These are phyloP conservation scores for Mucor circinelloides DNA, from an alignment of 371 early-diverging fungal species.

Conservation along the genomic window DNA sequence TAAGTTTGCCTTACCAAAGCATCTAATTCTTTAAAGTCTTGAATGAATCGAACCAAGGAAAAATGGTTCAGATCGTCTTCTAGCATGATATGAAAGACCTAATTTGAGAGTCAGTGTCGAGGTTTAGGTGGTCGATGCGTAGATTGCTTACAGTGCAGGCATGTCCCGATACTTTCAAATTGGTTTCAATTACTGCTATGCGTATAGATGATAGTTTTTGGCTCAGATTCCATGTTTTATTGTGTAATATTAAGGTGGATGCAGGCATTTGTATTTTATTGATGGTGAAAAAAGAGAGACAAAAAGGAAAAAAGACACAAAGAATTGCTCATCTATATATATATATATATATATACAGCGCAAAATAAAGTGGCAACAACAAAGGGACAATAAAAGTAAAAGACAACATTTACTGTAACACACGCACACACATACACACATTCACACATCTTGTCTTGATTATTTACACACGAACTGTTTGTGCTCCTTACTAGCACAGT, in stretches of 20 bases:
- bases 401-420: constrained; percentile 4
- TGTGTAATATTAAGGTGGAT: not conserved
- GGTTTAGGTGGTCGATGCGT: not conserved
- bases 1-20: constrained; percentile 44
- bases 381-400: not conserved
- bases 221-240: not conserved
- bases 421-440: not conserved
- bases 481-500: not conserved
- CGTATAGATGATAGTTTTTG: constrained; percentile 7
- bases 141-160: constrained; percentile 17
- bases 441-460: not conserved
- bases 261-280: constrained; percentile 11
- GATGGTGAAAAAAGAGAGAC: constrained; percentile 3
- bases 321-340: not conserved
- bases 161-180: constrained; percentile 11
- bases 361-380: constrained; percentile 5
- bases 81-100: constrained; percentile 61
- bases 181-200: constrained; percentile 26
- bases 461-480: not conserved
- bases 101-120: not conserved
- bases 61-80: constrained; percentile 50
- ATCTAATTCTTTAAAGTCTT: constrained; percentile 64
- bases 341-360: not conserved
- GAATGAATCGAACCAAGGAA: constrained; percentile 54
- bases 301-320: not conserved